Evolutionary conservation across 2,329 filamentous ascomycete species (phyloP).

Genomic region (Colletotrichum scovillei): DNA sequence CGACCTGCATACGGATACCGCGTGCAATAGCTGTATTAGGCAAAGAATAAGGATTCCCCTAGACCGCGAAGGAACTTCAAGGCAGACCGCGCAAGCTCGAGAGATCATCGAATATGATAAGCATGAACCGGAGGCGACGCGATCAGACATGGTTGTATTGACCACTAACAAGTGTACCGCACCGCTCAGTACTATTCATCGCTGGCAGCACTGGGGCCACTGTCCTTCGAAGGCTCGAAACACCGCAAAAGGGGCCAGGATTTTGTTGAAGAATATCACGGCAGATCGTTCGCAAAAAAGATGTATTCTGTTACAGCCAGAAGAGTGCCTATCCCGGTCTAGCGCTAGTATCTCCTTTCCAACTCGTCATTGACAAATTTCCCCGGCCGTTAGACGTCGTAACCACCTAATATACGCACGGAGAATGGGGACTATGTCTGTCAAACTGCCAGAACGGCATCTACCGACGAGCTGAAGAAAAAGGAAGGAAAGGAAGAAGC

Average conservation of each 20-base stretch:
- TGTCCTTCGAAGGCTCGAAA: not conserved
- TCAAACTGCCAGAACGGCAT: conserved; percentile 1
- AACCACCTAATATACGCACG: not conserved
- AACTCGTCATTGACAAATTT: not conserved
- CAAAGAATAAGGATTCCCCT: not conserved
- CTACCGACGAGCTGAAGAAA: not conserved
- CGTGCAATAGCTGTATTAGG: conserved; percentile 1
- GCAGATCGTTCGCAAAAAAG: not conserved
- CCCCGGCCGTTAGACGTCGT: not conserved
- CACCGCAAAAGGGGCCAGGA: not conserved
- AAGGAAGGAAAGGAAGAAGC: not conserved
- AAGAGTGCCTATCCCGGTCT: not conserved
- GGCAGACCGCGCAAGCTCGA: not conserved
- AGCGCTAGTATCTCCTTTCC: not conserved
- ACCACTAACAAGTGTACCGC: not conserved
- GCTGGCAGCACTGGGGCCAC: not conserved
- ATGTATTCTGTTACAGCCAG: not conserved
- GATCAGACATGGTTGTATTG: not conserved
- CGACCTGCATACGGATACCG: not conserved
- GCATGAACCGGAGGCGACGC: not conserved
- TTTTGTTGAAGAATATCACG: not conserved
- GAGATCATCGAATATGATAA: not conserved
- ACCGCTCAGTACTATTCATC: not conserved
- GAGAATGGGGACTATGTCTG: not conserved
- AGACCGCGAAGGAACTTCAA: not conserved